phyloP scores from a whole-genome alignment of 768 basidiomycete genomes.

The Psilocybe sp. region DNA sequence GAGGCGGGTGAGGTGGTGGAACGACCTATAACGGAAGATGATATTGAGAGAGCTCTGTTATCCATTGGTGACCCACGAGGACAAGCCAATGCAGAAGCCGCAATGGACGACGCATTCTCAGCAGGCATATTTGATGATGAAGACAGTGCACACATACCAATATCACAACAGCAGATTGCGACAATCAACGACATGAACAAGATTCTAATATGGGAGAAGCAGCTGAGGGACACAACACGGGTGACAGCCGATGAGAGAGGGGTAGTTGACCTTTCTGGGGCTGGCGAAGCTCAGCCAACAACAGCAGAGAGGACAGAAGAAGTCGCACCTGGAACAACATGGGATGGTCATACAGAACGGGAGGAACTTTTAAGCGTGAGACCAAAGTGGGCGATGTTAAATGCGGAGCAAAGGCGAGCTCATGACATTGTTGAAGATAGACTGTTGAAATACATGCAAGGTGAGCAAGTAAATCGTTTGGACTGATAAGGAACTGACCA shows the following conservation, averaged over 20 bases:
- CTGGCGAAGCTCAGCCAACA: too few relatives aligned
- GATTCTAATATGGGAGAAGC: constrained; percentile 4
- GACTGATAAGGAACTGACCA: too few relatives aligned
- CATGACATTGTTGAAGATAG: constrained; percentile 33
- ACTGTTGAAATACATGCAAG: constrained; percentile 15
- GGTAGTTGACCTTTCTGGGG: too few relatives aligned
- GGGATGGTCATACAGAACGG: background rate
- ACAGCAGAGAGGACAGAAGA: too few relatives aligned
- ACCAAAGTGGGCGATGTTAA: constrained; percentile 12
- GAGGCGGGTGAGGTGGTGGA: background rate
- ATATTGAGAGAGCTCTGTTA: constrained; percentile 2
- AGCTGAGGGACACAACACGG: constrained; percentile 6
- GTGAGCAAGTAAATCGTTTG: constrained; percentile 6
- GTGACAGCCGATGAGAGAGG: too few relatives aligned
- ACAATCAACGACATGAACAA: background rate
- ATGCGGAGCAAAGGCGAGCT: constrained; percentile 32
- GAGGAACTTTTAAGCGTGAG: background rate
- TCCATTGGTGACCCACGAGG: background rate
- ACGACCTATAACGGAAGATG: constrained; percentile 1
- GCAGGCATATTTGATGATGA: constrained; percentile 2
- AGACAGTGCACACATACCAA: background rate
- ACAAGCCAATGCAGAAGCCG: background rate
- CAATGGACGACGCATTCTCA: background rate
- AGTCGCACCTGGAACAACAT: too few relatives aligned
- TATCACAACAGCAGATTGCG: background rate